phyloP scores from a whole-genome alignment of 176 grass and related monocot genomes.

The Thalia dealbata region DNA sequence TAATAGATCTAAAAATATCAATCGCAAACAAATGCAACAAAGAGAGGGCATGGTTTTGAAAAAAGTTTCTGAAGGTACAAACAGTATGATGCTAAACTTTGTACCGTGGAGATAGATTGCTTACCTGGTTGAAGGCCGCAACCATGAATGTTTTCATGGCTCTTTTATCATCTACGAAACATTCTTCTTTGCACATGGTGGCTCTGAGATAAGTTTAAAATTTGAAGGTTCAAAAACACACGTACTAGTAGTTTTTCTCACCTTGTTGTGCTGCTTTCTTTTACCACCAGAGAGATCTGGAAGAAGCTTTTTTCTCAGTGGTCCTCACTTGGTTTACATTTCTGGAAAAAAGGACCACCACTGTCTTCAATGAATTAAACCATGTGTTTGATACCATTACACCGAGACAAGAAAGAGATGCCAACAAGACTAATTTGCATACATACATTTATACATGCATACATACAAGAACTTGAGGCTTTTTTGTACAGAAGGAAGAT shows the following conservation, averaged over 20 bases:
- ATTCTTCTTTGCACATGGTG: not conserved
- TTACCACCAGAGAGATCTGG: not conserved
- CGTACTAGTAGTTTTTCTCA: not conserved
- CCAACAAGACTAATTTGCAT: not conserved
- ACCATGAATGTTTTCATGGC: not conserved
- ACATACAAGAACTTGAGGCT: too few relatives aligned
- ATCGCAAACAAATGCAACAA: not conserved
- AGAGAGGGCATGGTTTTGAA: not conserved
- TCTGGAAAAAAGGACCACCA: not conserved
- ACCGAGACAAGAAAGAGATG: not conserved
- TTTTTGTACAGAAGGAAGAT: not conserved
- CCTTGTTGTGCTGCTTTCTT: not conserved
- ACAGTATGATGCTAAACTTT: not conserved
- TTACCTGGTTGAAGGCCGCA: not conserved
- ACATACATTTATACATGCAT: too few relatives aligned
- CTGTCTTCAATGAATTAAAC: not conserved
- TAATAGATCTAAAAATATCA: not conserved
- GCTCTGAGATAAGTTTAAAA: not conserved
- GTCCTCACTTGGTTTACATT: not conserved
- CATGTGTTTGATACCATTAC: not conserved
- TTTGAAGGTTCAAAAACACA: not conserved
- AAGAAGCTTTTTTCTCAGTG: constrained; percentile 1
- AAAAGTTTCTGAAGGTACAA: not conserved
- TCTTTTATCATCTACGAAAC: not conserved
- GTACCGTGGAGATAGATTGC: not conserved